Evolutionary conservation across 352 stramenopile genomes (phyloP), one percentile per base, ranked within the genome.

Genomic region (Pythium phragmiticola): DNA sequence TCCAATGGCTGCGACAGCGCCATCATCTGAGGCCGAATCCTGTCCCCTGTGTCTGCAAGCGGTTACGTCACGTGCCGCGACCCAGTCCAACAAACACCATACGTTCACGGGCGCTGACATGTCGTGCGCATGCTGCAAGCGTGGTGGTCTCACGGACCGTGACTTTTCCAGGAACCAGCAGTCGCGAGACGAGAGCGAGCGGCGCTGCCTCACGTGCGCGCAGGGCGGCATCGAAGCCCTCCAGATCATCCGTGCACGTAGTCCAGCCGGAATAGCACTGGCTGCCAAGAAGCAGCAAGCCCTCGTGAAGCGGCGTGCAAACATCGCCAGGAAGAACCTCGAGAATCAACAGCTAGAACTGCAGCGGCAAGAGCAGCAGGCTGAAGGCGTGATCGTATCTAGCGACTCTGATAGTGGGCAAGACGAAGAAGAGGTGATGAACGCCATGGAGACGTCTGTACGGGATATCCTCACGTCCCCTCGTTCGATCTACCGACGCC

Each of bases 401-500:
- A 30, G 26, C 26, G 26, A 30, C 26, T 30, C 26, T 30, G 26
- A 30, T 30, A 30, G 26, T 5, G 26, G 26, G 19, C 8, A 14
- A 21, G 47, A 42, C 41, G 41, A 45, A 53, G 17, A 30, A 5
- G 26, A 30, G 26, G 26, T 30, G 56, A 41, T 23, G 28, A 9
- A 28, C 6, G 4, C 26, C 12, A 66, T 66, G 60, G 50, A 60
- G 37, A 46, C 5, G 30, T 41, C 52, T 2, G 7, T 66, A 26
- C 41, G 50, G 1, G 33, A 66, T 21, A 59, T 66, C 23, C 41
- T 66, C 4, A 30, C 23, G 13, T 50, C 57, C 13, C 12, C 33
- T 23, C 50, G 60, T 3, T 66, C 60, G 13, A 45, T 66, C 19
- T 5, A 55, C 4, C 60, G 60, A 23, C 60, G 60, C 2, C 33